Evolutionary conservation across 2,329 filamentous ascomycete species (phyloP).

Genomic region (Colletotrichum graminicola): DNA sequence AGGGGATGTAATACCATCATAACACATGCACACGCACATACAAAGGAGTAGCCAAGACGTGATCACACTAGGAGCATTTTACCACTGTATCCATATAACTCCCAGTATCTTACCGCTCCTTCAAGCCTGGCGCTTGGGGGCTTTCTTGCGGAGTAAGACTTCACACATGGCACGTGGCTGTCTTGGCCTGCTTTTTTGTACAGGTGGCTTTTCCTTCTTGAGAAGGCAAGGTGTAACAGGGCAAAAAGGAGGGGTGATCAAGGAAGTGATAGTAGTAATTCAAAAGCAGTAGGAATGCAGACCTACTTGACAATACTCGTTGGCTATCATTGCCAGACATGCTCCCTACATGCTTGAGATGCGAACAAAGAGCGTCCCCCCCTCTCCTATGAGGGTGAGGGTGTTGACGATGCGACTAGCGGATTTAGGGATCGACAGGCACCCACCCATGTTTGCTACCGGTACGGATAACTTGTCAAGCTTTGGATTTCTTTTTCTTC

Average conservation of each 20-base stretch:
- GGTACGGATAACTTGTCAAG: constrained; percentile 7
- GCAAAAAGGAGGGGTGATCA: not conserved
- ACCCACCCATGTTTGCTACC: not conserved
- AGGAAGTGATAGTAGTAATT: constrained; percentile 16
- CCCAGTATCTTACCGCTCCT: constrained; percentile 29
- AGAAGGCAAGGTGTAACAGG: not conserved
- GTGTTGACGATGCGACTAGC: not conserved
- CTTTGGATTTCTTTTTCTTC: constrained; percentile 1
- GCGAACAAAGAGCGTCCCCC: too few species aligned
- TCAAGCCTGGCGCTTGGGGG: constrained; percentile 43
- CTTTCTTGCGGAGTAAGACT: constrained; percentile 4
- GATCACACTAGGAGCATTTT: constrained; percentile 13
- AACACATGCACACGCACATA: constrained; percentile 1
- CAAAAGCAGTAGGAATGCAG: constrained; percentile 6
- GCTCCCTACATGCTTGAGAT: not conserved
- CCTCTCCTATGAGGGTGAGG: not conserved
- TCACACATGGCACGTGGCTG: not conserved
- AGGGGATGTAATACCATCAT: constrained; percentile 32
- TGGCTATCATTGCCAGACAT: not conserved
- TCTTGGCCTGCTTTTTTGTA: constrained; percentile 20
- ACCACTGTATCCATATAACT: constrained; percentile 19
- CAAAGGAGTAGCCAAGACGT: constrained; percentile 7
- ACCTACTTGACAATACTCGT: not conserved
- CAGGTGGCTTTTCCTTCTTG: constrained; percentile 2
- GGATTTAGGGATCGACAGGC: not conserved